A percentile compares a stretch with the other conserved stretches of the same genome.
phyloP scores from a whole-genome alignment of 169 alveolate species.

The Miamiensis avidus region DNA sequence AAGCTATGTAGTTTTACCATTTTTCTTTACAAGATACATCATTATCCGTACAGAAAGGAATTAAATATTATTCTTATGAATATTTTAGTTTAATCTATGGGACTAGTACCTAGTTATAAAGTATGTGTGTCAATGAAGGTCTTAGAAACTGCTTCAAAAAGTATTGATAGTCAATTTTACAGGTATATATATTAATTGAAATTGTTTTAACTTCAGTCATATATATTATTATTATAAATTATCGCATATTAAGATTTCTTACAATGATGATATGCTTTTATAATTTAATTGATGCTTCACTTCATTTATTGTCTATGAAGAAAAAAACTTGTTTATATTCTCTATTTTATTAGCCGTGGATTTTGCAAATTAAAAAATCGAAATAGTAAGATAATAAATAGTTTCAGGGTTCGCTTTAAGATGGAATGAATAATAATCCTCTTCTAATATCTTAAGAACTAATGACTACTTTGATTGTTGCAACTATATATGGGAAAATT shows the following conservation, averaged over 20 bases:
- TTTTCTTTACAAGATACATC: background rate
- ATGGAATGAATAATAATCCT: background rate
- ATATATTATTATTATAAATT: no score
- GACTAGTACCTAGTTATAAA: constrained; percentile 1
- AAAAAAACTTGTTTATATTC: constrained; percentile 24
- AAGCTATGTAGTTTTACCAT: background rate
- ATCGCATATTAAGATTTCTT: background rate
- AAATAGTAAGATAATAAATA: background rate
- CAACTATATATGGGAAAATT: constrained; percentile 16
- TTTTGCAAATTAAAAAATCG: background rate
- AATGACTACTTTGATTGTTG: constrained; percentile 1
- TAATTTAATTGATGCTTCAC: constrained; percentile 9
- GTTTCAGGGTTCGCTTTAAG: background rate
- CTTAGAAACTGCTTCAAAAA: constrained; percentile 16
- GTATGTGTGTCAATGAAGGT: constrained; percentile 16
- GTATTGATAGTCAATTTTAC: background rate
- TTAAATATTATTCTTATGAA: constrained; percentile 7
- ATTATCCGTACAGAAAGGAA: constrained; percentile 9
- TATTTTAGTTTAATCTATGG: constrained; percentile 1
- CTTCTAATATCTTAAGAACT: constrained; percentile 5
- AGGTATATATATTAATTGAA: background rate
- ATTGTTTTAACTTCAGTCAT: background rate
- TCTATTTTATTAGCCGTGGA: constrained; percentile 15
- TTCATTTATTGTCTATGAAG: background rate
- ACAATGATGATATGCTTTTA: constrained; percentile 12